Evolutionary conservation across 1,284 basidiomycete species (phyloP), one percentile per base, ranked within the genome.

Genomic region (Pholiota adiposa): DNA sequence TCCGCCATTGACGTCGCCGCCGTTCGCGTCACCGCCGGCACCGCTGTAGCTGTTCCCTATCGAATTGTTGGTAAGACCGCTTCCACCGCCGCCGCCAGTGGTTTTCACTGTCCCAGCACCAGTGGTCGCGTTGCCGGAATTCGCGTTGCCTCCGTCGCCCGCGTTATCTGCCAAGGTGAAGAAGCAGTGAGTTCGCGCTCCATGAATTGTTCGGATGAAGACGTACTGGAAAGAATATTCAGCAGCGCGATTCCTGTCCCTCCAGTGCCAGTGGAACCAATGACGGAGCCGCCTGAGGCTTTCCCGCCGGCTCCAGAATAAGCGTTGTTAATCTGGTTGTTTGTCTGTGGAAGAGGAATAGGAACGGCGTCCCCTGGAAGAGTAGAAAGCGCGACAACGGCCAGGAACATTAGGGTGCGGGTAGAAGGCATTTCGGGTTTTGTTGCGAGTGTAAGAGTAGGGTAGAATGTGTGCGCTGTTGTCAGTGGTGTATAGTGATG

Each of bases 271-370:
- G 29, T 31, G 11, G 29, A 31, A 11, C 46, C 25, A 19, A 46
- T 51, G 12, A 73, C 69, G 29, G 66, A 64, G n/a, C 77, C 76
- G 51, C 76, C 77, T 11, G 58, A 43, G n/a, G 73, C 66, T 29
- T 67, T 59, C 29, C 75, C 75, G 16, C 68, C 75, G 25, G 61
- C 53, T 7, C 75, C 74, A 25, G 69, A 63, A 44, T 69, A 71
- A 43, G 66, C 61, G 63, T 74, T 70, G 46, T 48, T 55, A 36
- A 61, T 41, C 21, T 64, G 44, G 49, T 70, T 65, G 25, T 67
- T 69, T 56, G 69, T 65, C 51, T 73, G 60, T 31, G 73, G 74
- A 36, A 71, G 27, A 16, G 50, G 56, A 19, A 40, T 56, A 16
- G 72, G 63, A 16, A 67, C 59, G 36, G 70, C 63, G 54, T 70